These are phyloP conservation scores for Neoscytalidium dimidiatum DNA, from an alignment of 2,329 filamentous ascomycete species.

Conservation along the genomic window DNA sequence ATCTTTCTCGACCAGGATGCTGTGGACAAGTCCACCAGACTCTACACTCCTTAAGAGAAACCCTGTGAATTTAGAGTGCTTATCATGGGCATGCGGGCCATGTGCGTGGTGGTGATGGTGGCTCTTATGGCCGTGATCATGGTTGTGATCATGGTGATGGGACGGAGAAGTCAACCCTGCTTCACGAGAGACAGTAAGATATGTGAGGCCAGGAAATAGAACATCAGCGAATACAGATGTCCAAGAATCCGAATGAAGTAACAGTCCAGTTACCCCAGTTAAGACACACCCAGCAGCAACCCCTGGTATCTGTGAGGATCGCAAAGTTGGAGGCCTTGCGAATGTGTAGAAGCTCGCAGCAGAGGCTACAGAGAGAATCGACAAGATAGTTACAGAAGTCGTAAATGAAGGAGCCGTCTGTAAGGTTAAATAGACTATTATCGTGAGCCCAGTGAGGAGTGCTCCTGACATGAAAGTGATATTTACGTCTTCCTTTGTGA, in stretches of 20 bases:
- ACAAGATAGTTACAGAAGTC: conserved; percentile 38
- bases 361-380: conserved; percentile 43
- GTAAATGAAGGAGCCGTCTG: conserved; percentile 36
- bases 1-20: conserved; percentile 86
- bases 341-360: conserved; percentile 46
- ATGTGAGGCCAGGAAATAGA: not conserved
- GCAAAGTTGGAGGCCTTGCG: conserved; percentile 43
- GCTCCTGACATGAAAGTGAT: conserved; percentile 46
- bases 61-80: conserved; percentile 69
- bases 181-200: not conserved
- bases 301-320: conserved; percentile 38
- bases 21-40: conserved; percentile 75
- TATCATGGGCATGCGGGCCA: conserved; percentile 35
- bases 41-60: conserved; percentile 70
- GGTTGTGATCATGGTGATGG: conserved; percentile 29
- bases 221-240: not conserved
- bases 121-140: conserved; percentile 29
- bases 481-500: conserved; percentile 41
- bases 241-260: conserved; percentile 28
- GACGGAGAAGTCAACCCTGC: not conserved
- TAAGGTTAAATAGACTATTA: conserved; percentile 37
- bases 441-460: conserved; percentile 37
- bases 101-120: conserved; percentile 26
- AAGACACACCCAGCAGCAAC: conserved; percentile 33
- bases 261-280: conserved; percentile 28